Percentiles rank a stretch among this genome's conserved stretches.
phyloP scores from a whole-genome alignment of 2,329 filamentous ascomycete genomes.

The Aspergillus piperis region DNA sequence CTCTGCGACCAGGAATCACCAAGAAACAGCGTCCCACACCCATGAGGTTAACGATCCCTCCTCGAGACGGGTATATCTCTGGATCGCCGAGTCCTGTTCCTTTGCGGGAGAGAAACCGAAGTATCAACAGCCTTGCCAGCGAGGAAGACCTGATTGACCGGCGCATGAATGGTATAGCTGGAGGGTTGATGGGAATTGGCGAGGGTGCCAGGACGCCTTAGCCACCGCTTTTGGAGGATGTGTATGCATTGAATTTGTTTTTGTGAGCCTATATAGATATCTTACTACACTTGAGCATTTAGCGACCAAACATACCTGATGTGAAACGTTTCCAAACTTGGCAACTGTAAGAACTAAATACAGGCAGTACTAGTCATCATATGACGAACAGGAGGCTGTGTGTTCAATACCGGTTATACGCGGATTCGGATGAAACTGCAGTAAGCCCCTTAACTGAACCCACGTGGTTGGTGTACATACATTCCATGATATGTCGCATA shows the following conservation, averaged over 20 bases:
- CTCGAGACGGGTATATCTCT: constrained; percentile 20
- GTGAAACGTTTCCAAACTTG: too few relatives aligned
- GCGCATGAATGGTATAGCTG: constrained; percentile 57
- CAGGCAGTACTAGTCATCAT: too few relatives aligned
- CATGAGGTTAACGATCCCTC: constrained; percentile 22
- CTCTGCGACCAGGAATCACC: constrained; percentile 9
- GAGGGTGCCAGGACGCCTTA: constrained; percentile 39
- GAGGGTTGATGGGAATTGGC: constrained; percentile 52
- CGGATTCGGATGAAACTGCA: too few relatives aligned
- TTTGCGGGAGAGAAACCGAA: constrained; percentile 40
- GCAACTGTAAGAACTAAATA: neutral
- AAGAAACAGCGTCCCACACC: constrained; percentile 18
- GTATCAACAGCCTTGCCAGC: constrained; percentile 56
- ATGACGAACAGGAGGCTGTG: too few relatives aligned
- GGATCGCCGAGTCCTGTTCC: constrained; percentile 24
- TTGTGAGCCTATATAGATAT: neutral
- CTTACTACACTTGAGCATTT: too few relatives aligned
- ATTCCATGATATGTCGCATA: too few relatives aligned
- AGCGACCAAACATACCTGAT: too few relatives aligned
- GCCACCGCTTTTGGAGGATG: neutral
- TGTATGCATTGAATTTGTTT: neutral
- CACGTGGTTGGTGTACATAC: too few relatives aligned
- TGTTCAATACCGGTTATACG: too few relatives aligned
- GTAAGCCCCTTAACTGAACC: too few relatives aligned
- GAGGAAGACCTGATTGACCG: constrained; percentile 59